These are phyloP conservation scores for Stephanodiscus triporus DNA, from an alignment of 108 stramenopile genomes.

Conservation along the genomic window DNA sequence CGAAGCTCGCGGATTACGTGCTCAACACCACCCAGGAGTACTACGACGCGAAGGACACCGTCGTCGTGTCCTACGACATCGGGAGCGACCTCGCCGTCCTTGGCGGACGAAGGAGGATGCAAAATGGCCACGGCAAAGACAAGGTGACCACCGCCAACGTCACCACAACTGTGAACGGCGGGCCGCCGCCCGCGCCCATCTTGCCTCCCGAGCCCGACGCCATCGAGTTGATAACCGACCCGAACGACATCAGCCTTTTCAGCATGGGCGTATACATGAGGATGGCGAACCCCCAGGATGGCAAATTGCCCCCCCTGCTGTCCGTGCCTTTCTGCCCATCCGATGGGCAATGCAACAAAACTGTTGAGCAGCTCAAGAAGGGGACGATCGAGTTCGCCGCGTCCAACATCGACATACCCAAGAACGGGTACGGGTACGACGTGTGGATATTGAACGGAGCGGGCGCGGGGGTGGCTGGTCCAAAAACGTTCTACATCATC, in stretches of 20 bases:
- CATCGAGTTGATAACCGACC: neutral
- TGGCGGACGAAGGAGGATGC: neutral
- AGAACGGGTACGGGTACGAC: slow-evolving; percentile 21
- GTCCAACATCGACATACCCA: neutral
- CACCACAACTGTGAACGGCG: neutral
- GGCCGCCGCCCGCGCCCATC: neutral
- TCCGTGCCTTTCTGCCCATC: slow-evolving; percentile 4
- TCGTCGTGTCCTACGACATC: neutral
- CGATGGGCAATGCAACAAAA: neutral
- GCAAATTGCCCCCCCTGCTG: neutral
- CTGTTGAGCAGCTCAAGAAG: neutral
- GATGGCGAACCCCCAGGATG: slow-evolving; percentile 16
- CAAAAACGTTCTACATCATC: neutral
- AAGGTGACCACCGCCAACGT: neutral
- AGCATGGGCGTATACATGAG: slow-evolving; percentile 7
- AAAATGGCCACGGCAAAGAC: neutral
- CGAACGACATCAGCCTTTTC: neutral
- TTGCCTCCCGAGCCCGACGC: neutral
- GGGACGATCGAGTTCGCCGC: slow-evolving; percentile 11
- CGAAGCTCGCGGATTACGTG: neutral
- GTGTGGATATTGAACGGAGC: slow-evolving; percentile 18
- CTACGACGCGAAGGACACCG: neutral
- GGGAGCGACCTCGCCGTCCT: neutral
- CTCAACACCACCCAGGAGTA: neutral
- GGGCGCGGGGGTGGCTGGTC: slow-evolving; percentile 13